A percentile compares a stretch with the other conserved stretches of the same genome.
Evolutionary conservation across 2,329 filamentous ascomycete genomes (phyloP).

Genomic region (Xylogone sp.): DNA sequence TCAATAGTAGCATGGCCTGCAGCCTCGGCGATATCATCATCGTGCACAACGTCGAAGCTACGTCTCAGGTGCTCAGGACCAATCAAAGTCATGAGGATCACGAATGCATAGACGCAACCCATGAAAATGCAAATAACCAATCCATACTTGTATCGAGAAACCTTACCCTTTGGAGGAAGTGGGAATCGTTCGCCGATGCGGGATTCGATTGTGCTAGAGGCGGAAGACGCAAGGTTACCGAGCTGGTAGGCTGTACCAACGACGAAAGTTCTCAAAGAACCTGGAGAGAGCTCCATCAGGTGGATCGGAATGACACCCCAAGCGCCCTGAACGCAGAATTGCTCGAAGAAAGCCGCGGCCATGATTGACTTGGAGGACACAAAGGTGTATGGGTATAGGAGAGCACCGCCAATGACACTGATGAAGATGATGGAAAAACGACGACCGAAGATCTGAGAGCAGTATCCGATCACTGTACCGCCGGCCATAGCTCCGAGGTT

Average conservation of each 20-base stretch:
- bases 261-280: slow-evolving; percentile 67
- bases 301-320: slow-evolving; percentile 74
- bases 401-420: slow-evolving; percentile 51
- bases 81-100: slow-evolving; percentile 52
- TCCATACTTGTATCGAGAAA: slow-evolving; percentile 67
- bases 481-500: slow-evolving; percentile 68
- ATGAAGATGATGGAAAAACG: slow-evolving; percentile 65
- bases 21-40: slow-evolving; percentile 40
- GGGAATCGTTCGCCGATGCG: slow-evolving; percentile 73
- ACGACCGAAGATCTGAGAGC: slow-evolving; percentile 65
- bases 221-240: slow-evolving; percentile 71
- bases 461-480: slow-evolving; percentile 64
- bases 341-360: slow-evolving; percentile 79
- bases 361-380: slow-evolving; percentile 59
- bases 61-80: slow-evolving; percentile 45
- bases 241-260: slow-evolving; percentile 71
- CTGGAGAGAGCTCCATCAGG: slow-evolving; percentile 69
- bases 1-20: slow-evolving; percentile 29
- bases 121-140: slow-evolving; percentile 90
- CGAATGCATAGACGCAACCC: slow-evolving; percentile 70
- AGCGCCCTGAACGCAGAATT: slow-evolving; percentile 74
- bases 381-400: slow-evolving; percentile 83
- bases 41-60: slow-evolving; percentile 42
- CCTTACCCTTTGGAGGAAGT: slow-evolving; percentile 50
- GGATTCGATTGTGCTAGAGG: slow-evolving; percentile 74